Conservation (phyloP, 352 stramenopile genomes). For the Phytophthora meadii region DNA sequence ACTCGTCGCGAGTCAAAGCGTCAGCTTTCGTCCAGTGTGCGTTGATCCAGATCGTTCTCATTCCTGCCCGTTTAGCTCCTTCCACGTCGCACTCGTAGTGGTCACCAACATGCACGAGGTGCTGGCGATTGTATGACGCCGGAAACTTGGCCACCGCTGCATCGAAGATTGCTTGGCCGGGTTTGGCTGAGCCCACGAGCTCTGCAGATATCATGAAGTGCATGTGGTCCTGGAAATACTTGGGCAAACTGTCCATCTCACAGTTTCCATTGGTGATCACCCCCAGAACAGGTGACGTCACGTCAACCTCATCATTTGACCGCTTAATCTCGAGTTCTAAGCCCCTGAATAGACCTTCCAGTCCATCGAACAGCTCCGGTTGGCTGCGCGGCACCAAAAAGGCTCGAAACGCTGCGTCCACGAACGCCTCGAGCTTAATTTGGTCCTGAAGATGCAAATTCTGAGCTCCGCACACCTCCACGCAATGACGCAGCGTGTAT, state of each 20-base stretch:
- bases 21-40: slow-evolving; percentile 48
- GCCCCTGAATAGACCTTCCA: slow-evolving; percentile 51
- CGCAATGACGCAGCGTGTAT: slow-evolving; percentile 59
- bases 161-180: slow-evolving; percentile 61
- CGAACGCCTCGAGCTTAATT: slow-evolving; percentile 37
- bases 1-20: slow-evolving; percentile 41
- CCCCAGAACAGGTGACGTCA: slow-evolving; percentile 35
- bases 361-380: slow-evolving; percentile 67
- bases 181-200: slow-evolving; percentile 55
- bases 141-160: slow-evolving; percentile 52
- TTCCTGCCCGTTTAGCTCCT: slow-evolving; percentile 64
- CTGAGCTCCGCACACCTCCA: slow-evolving; percentile 30
- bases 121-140: slow-evolving; percentile 25
- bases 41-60: slow-evolving; percentile 78
- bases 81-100: slow-evolving; percentile 78
- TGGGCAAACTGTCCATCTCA: slow-evolving; percentile 47
- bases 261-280: slow-evolving; percentile 86
- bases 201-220: slow-evolving; percentile 67
- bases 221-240: slow-evolving; percentile 51
- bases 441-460: slow-evolving; percentile 28
- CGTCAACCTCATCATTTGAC: neutral
- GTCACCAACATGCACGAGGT: slow-evolving; percentile 79
- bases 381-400: slow-evolving; percentile 68
- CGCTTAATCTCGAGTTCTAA: slow-evolving; percentile 41
- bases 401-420: slow-evolving; percentile 63